Conservation (phyloP, 768 basidiomycete species). For the Suillus discolor region DNA sequence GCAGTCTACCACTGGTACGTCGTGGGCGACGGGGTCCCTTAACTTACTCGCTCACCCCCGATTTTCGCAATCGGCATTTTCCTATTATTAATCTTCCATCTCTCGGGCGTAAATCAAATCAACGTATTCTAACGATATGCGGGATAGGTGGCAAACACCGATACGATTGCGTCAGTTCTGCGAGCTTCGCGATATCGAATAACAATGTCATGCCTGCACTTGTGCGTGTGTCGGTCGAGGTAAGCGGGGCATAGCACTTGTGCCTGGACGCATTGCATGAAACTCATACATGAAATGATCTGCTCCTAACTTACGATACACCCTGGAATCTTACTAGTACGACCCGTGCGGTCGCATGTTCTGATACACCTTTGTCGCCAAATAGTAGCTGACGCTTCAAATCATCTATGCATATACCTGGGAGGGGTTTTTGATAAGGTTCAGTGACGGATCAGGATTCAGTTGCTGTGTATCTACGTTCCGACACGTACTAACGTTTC, state of each 20-base stretch:
- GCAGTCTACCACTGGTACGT: background rate
- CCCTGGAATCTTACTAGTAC: background rate
- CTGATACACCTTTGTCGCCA: background rate
- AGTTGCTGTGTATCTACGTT: background rate
- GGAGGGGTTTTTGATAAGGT: background rate
- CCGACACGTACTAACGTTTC: background rate
- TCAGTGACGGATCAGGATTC: background rate
- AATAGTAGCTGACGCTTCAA: background rate
- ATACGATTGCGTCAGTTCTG: background rate
- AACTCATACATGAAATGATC: background rate
- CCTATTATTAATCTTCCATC: background rate
- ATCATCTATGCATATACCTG: background rate
- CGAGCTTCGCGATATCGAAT: background rate
- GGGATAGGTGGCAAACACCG: background rate
- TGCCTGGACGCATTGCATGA: background rate
- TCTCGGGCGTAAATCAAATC: background rate
- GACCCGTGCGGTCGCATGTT: background rate
- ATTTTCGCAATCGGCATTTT: background rate
- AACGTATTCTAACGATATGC: constrained; percentile 2
- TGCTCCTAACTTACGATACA: background rate
- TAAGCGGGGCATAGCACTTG: background rate
- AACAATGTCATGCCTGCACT: background rate
- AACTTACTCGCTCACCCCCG: background rate
- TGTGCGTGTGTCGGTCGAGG: background rate
- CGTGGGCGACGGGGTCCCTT: background rate